A percentile compares a stretch with the other conserved stretches of the same genome.
phyloP scores from a whole-genome alignment of 306 rosid genomes.

The Cicer chorassanicum region DNA sequence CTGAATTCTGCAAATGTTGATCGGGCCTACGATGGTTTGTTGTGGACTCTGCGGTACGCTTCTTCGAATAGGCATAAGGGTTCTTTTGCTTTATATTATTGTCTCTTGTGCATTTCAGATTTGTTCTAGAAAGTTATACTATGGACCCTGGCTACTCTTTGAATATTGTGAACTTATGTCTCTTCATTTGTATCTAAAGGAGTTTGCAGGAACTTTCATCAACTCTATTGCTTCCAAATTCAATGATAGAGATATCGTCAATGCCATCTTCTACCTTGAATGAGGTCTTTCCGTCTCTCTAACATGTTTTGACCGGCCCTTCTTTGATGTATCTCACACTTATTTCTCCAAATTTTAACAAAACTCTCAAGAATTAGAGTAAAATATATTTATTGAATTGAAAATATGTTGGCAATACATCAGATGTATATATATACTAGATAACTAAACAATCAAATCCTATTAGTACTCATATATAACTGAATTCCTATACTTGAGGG shows the following conservation, averaged over 20 bases:
- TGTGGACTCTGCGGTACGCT: slow-evolving; percentile 89
- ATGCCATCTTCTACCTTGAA: slow-evolving; percentile 50
- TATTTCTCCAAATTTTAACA: slow-evolving; percentile 25
- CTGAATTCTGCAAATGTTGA: slow-evolving; percentile 81
- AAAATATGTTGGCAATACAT: no score
- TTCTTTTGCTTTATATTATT: slow-evolving; percentile 37
- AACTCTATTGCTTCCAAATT: slow-evolving; percentile 62
- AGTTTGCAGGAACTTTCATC: slow-evolving; percentile 88
- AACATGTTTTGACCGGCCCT: slow-evolving; percentile 26
- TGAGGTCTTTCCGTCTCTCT: slow-evolving; percentile 57
- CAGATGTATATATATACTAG: no score
- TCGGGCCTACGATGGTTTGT: slow-evolving; percentile 78
- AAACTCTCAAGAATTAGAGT: not conserved
- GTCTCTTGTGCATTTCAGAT: slow-evolving; percentile 36
- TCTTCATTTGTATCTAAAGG: slow-evolving; percentile 62
- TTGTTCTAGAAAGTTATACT: slow-evolving; percentile 32
- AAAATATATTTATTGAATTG: no score
- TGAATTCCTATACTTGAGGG: no score
- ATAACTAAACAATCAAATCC: no score
- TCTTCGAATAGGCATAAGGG: slow-evolving; percentile 27
- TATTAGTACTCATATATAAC: no score
- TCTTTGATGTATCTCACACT: slow-evolving; percentile 20
- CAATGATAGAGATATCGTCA: slow-evolving; percentile 50
- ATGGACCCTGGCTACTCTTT: slow-evolving; percentile 32
- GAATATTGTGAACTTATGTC: slow-evolving; percentile 45